Conservation (phyloP, 192 early-diverging fungal genomes). For the Geranomyces variabilis region DNA sequence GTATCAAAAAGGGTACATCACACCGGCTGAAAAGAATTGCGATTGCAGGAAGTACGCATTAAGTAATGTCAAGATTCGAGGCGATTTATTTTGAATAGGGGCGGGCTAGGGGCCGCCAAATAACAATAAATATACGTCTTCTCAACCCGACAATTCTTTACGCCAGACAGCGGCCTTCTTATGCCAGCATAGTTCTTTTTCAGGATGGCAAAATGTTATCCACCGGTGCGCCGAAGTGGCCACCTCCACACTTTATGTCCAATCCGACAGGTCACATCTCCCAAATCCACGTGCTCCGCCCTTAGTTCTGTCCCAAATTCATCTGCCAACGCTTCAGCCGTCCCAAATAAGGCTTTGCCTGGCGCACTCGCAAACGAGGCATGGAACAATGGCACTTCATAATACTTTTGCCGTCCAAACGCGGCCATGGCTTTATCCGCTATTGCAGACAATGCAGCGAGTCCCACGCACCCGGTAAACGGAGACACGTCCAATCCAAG, state of each 20-base stretch:
- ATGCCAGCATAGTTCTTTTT: too few species aligned
- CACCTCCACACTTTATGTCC: not conserved
- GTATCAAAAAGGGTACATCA: too few species aligned
- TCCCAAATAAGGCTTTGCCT: not conserved
- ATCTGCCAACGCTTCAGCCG: not conserved
- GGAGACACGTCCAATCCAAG: conserved; percentile 44
- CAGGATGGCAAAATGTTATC: too few species aligned
- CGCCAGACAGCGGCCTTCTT: too few species aligned
- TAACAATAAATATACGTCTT: too few species aligned
- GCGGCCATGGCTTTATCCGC: conserved; percentile 17
- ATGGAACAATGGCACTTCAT: conserved; percentile 23
- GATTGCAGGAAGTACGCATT: too few species aligned
- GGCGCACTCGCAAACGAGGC: conserved; percentile 8
- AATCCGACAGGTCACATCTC: not conserved
- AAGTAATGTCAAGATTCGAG: too few species aligned
- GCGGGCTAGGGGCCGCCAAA: too few species aligned
- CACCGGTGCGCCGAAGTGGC: not conserved
- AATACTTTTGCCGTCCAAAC: conserved; percentile 21
- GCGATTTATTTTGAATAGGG: too few species aligned
- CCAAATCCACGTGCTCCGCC: not conserved
- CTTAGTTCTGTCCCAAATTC: not conserved
- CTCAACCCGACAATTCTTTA: too few species aligned
- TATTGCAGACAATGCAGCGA: not conserved
- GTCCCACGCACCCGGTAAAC: not conserved
- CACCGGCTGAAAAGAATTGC: too few species aligned